phyloP scores from a whole-genome alignment of 1,139 yeast genomes.

The Kodamaea sp. region DNA sequence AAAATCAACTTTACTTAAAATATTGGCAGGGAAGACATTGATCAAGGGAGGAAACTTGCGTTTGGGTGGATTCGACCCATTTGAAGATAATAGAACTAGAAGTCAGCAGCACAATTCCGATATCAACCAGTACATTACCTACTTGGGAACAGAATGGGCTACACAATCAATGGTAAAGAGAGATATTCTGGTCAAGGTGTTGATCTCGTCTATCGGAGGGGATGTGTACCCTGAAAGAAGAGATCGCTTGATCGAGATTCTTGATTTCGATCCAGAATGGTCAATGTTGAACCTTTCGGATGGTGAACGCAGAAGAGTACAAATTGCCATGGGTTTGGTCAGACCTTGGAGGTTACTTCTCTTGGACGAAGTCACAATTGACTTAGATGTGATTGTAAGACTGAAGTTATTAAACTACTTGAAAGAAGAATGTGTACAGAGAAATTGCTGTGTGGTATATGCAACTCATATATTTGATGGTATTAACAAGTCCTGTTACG shows the following conservation, averaged over 20 bases:
- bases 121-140: constrained; percentile 56
- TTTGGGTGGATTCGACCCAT: constrained; percentile 86
- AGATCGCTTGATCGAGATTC: constrained; percentile 67
- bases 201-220: constrained; percentile 85
- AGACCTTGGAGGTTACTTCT: constrained; percentile 86
- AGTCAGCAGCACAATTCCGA: constrained; percentile 43
- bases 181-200: constrained; percentile 81
- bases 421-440: constrained; percentile 61
- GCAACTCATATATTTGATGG: constrained; percentile 99
- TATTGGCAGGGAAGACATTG: constrained; percentile 89
- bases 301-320: constrained; percentile 94
- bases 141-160: constrained; percentile 98
- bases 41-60: constrained; percentile 68
- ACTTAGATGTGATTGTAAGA: constrained; percentile 89
- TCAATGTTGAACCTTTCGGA: constrained; percentile 90
- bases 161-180: constrained; percentile 85
- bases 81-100: constrained; percentile 57
- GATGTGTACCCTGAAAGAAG: constrained; percentile 71
- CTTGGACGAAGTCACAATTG: constrained; percentile 94
- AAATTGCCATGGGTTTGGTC: constrained; percentile 86
- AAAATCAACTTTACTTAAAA: constrained; percentile 79
- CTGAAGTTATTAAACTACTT: constrained; percentile 70
- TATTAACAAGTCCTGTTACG: constrained; percentile 79
- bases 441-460: constrained; percentile 76
- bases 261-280: constrained; percentile 89